These are phyloP conservation scores for Vitis hybrid DNA, from an alignment of 177 flowering plant species.

Conservation along the genomic window DNA sequence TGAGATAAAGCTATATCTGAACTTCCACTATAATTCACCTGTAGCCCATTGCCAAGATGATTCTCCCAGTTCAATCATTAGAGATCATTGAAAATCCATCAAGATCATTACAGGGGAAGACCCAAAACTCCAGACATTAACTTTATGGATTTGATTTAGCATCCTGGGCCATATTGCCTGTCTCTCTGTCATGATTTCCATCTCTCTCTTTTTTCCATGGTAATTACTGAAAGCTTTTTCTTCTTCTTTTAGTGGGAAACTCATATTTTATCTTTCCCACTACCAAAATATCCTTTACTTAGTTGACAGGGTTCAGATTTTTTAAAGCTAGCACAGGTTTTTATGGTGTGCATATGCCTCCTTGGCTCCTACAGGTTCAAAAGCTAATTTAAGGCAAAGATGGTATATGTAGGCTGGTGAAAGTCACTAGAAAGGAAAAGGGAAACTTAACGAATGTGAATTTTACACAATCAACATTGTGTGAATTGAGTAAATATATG, in stretches of 20 bases:
- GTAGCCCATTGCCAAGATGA: background rate
- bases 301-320: background rate
- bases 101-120: too few species aligned
- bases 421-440: background rate
- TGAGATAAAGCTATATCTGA: background rate
- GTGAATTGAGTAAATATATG: background rate
- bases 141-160: too few species aligned
- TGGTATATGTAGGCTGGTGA: background rate
- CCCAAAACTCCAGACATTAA: too few species aligned
- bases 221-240: too few species aligned
- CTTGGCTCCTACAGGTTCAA: background rate
- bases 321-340: background rate
- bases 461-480: background rate
- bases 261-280: too few species aligned
- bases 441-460: background rate
- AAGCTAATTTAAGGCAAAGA: background rate
- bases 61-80: background rate
- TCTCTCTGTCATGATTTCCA: too few species aligned
- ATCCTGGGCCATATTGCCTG: too few species aligned
- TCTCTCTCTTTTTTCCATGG: too few species aligned
- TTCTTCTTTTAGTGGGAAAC: too few species aligned
- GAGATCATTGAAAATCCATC: background rate
- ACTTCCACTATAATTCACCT: background rate
- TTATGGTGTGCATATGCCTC: background rate
- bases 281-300: background rate